Evolutionary conservation across 805 yeast genomes (phyloP), one percentile per base, ranked within the genome.

Genomic region (Starmerella stellata): DNA sequence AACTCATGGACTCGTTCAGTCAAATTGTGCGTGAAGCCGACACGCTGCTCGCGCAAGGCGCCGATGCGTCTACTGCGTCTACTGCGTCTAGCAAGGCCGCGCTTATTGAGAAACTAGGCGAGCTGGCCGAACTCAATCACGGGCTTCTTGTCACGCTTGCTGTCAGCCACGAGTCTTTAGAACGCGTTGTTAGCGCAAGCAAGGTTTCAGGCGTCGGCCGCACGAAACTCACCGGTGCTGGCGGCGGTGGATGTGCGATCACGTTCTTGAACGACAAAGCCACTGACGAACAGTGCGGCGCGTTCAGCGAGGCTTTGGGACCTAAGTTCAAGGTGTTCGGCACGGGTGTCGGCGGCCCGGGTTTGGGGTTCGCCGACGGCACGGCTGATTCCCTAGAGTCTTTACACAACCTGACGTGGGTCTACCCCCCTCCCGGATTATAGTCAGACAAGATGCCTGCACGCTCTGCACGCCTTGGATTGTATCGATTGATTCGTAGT

Each of bases 241-340:
- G 98, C 27, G 98, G 98, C 17, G 98, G 98, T 37, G 98, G 98
- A 2, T 90, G 98, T 63, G 93, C 96, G 9, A 77, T 90, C 40
- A 90, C 96, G 0, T 59, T 90, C 29, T 63, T 85, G 14, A 48
- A 50, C 15, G 72, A 68, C 30, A 63, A 61, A 2, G 59, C 56
- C 1, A 48, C 50, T 1, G 63, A 56, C 16, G 54, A 48, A 2
- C 36, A 23, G 14, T 23, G 18, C 16, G 14, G 11, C 5, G 17
- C 35, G 21, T 52, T 60, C 25, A 46, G 51, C 14, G 51, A 48
- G 16, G 48, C 65, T 27, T 55, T 61, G 9, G 53, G 58, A 3
- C 64, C 66, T 4, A 79, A 80, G 0, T 85, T 69, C 55, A 79
- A 77, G 52, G 72, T 82, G 9, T 83, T 72, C 52, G 75, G 74